Evolutionary conservation across 2,329 filamentous ascomycete species (phyloP).

Genomic region (Penicillium sp.): DNA sequence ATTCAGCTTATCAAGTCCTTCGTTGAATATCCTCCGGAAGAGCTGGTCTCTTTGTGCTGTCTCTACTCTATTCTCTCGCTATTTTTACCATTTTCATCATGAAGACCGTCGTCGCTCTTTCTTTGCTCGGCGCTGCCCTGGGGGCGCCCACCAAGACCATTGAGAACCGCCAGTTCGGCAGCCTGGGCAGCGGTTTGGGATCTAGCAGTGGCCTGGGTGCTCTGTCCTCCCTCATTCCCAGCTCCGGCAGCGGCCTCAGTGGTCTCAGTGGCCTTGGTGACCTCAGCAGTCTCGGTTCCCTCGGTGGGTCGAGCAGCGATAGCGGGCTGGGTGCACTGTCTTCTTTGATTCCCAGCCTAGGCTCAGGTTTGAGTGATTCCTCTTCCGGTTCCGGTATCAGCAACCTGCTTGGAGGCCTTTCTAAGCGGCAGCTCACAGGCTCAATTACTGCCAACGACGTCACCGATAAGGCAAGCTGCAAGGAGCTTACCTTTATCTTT

Average conservation of each 20-base stretch:
- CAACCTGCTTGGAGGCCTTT: constrained; percentile 11
- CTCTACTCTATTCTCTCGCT: not conserved
- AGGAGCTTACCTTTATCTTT: constrained; percentile 52
- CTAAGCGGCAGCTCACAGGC: constrained; percentile 29
- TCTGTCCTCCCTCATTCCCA: constrained; percentile 10
- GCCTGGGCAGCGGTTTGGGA: constrained; percentile 20
- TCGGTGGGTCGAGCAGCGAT: constrained; percentile 8
- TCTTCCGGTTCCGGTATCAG: constrained; percentile 4
- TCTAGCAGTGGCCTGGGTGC: constrained; percentile 21
- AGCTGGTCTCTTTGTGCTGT: constrained; percentile 28
- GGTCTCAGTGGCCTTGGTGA: constrained; percentile 5
- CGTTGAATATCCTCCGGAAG: constrained; percentile 18
- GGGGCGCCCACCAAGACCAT: constrained; percentile 35
- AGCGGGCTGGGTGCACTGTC: constrained; percentile 5
- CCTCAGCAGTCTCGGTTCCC: constrained; percentile 1
- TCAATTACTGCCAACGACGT: constrained; percentile 49
- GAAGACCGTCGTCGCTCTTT: constrained; percentile 33
- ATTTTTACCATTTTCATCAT: constrained; percentile 20
- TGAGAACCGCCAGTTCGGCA: constrained; percentile 30
- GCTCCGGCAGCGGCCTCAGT: constrained; percentile 5
- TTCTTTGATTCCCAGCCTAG: constrained; percentile 7
- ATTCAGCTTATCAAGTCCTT: not conserved
- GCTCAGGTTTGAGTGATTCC: constrained; percentile 4
- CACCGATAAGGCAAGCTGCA: constrained; percentile 47
- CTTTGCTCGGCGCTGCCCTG: constrained; percentile 31